Percentiles rank a stretch among this genome's conserved stretches.
Conservation (phyloP, 352 stramenopile genomes). For the Globisporangium sylvaticum region DNA sequence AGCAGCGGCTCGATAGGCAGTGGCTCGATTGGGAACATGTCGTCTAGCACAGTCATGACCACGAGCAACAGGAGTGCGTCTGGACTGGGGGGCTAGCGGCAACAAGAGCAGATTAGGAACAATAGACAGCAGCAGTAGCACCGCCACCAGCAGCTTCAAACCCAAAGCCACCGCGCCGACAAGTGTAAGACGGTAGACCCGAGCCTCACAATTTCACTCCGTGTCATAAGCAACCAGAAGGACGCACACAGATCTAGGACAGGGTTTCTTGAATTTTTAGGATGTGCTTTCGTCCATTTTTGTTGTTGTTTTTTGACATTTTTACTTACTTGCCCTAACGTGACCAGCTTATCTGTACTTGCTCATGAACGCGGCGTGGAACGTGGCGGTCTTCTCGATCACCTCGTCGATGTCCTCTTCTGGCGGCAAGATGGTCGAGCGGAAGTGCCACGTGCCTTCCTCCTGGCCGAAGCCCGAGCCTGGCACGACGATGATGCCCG, state of each 20-base stretch:
- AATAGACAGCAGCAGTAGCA: constrained; percentile 21
- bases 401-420: constrained; percentile 95
- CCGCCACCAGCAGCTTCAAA: constrained; percentile 20
- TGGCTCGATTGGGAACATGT: constrained; percentile 12
- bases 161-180: constrained; percentile 29
- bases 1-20: constrained; percentile 12
- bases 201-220: constrained; percentile 3
- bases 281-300: neutral
- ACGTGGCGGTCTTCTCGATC: constrained; percentile 92
- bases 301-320: neutral
- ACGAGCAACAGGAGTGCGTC: constrained; percentile 14
- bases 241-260: neutral
- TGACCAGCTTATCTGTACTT: constrained; percentile 81
- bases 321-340: neutral
- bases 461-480: constrained; percentile 97
- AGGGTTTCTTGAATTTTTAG: constrained; percentile 1
- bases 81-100: constrained; percentile 21
- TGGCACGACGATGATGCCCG: constrained; percentile 97
- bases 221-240: neutral
- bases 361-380: constrained; percentile 95
- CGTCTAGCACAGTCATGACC: neutral
- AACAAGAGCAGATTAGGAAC: constrained; percentile 39
- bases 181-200: constrained; percentile 19
- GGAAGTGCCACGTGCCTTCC: constrained; percentile 96
- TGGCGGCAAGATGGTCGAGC: constrained; percentile 98